Percentiles rank a stretch among this genome's conserved stretches.
These are phyloP conservation scores for Coemansia sp. DNA, from an alignment of 192 early-diverging fungal genomes.

Conservation along the genomic window DNA sequence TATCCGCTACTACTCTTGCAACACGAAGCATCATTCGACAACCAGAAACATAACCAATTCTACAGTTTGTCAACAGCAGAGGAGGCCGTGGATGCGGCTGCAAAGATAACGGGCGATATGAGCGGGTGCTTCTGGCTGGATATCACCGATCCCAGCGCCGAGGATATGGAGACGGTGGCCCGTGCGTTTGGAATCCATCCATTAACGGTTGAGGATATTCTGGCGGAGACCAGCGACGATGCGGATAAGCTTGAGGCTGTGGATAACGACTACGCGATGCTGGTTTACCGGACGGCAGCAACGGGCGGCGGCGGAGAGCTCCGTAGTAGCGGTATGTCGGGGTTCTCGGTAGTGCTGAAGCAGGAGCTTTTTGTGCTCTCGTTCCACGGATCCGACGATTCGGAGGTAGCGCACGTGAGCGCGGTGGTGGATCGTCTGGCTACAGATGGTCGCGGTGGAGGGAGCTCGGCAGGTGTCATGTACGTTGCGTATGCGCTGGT, in stretches of 20 bases:
- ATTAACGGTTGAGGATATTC: constrained; percentile 88
- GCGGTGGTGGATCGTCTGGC: constrained; percentile 8
- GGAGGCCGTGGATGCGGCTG: background rate
- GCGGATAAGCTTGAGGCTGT: constrained; percentile 21
- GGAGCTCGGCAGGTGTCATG: constrained; percentile 5
- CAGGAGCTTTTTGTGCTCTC: constrained; percentile 5
- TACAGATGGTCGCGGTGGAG: background rate
- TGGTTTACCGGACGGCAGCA: constrained; percentile 20
- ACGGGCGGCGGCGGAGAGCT: no score
- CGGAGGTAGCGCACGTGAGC: background rate
- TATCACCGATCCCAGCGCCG: constrained; percentile 59
- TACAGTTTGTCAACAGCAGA: background rate
- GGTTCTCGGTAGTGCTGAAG: constrained; percentile 14
- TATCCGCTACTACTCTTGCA: no score
- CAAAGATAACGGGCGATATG: background rate
- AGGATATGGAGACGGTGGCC: constrained; percentile 60
- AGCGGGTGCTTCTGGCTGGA: constrained; percentile 62
- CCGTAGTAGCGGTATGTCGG: background rate
- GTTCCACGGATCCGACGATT: background rate
- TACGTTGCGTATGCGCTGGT: constrained; percentile 71
- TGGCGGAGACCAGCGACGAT: constrained; percentile 53
- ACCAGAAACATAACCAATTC: background rate
- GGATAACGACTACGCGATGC: constrained; percentile 5
- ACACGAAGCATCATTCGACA: background rate
- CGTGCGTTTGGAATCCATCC: constrained; percentile 81